Conservation (phyloP, 2,329 filamentous ascomycete genomes). For the Leptographium lundbergii region DNA sequence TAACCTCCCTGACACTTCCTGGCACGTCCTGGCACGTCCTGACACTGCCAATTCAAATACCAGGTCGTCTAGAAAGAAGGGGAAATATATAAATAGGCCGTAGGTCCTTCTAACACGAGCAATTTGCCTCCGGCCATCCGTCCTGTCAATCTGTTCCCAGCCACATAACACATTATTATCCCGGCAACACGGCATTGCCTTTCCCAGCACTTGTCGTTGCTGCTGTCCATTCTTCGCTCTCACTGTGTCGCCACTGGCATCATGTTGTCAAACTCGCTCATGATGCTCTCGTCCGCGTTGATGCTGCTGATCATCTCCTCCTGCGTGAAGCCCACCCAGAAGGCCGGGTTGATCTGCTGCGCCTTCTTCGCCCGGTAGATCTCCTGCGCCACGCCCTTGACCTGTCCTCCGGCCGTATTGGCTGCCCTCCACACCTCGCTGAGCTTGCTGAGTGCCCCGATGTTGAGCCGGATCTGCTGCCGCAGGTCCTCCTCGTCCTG, state of each 20-base stretch:
- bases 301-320: slow-evolving; percentile 43
- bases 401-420: slow-evolving; percentile 54
- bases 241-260: slow-evolving; percentile 14
- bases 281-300: slow-evolving; percentile 44
- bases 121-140: not conserved
- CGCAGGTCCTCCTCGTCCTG: slow-evolving; percentile 54
- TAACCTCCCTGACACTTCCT: not conserved
- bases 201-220: too few species aligned
- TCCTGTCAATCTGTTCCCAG: too few species aligned
- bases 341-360: slow-evolving; percentile 36
- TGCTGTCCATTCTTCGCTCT: not conserved
- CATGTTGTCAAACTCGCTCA: slow-evolving; percentile 40
- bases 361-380: slow-evolving; percentile 50
- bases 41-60: not conserved
- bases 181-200: too few species aligned
- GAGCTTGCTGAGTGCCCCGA: slow-evolving; percentile 59
- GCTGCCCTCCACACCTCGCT: slow-evolving; percentile 63
- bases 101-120: not conserved
- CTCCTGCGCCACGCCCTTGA: slow-evolving; percentile 67
- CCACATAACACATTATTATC: too few species aligned
- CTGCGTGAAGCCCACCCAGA: slow-evolving; percentile 42
- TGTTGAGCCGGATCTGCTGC: slow-evolving; percentile 67
- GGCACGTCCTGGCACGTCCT: not conserved
- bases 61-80: not conserved
- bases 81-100: not conserved